These are phyloP conservation scores for Neonectria neomacrospora DNA, from an alignment of 2,329 filamentous ascomycete species.

Conservation along the genomic window DNA sequence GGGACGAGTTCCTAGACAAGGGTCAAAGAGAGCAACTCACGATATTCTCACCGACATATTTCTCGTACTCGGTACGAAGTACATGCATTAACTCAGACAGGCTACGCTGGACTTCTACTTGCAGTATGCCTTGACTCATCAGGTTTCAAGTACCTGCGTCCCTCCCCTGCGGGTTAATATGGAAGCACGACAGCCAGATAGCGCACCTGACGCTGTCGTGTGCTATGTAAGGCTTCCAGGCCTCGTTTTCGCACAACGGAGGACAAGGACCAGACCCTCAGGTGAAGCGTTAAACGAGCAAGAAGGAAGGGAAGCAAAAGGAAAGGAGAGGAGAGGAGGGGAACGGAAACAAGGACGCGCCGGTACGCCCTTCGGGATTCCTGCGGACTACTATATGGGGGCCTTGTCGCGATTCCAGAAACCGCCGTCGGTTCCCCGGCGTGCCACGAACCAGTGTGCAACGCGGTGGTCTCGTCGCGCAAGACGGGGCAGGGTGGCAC, in stretches of 20 bases:
- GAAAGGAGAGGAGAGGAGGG: too few species aligned
- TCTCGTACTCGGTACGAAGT: constrained; percentile 1
- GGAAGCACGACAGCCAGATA: constrained; percentile 37
- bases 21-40: background rate
- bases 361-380: background rate
- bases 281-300: constrained; percentile 8
- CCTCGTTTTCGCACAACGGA: constrained; percentile 36
- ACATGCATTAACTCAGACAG: background rate
- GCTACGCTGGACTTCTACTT: background rate
- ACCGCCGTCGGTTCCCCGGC: constrained; percentile 23
- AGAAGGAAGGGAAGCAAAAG: background rate
- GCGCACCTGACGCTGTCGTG: constrained; percentile 39
- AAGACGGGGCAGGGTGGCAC: constrained; percentile 1
- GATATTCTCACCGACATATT: constrained; percentile 5
- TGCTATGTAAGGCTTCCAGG: constrained; percentile 27
- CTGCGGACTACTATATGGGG: constrained; percentile 36
- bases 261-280: background rate
- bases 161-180: constrained; percentile 3
- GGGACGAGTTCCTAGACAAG: background rate
- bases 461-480: constrained; percentile 4
- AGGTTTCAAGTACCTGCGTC: background rate
- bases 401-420: constrained; percentile 39
- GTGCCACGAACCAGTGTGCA: constrained; percentile 32
- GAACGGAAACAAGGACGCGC: constrained; percentile 1
- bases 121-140: background rate